phyloP scores from a whole-genome alignment of 129 eudicot species.

The Tagetes patula region DNA sequence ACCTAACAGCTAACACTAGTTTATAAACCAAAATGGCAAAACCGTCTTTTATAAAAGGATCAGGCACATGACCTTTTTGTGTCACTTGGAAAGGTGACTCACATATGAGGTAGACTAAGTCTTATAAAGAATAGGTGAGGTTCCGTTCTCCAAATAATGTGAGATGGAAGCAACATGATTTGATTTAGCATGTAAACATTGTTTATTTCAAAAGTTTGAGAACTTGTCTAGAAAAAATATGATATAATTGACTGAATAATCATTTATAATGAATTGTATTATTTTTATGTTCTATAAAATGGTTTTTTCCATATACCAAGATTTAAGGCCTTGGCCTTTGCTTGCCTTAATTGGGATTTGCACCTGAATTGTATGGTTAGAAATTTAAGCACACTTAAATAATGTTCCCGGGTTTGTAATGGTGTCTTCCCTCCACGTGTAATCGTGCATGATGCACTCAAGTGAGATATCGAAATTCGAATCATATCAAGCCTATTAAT shows the following conservation, averaged over 20 bases:
- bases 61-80: neutral
- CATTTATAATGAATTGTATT: neutral
- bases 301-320: neutral
- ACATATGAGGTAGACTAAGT: neutral
- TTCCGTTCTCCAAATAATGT: neutral
- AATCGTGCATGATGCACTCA: neutral
- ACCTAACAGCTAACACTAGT: neutral
- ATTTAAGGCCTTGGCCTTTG: neutral
- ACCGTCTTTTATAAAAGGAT: neutral
- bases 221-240: neutral
- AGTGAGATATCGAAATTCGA: neutral
- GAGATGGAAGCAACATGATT: neutral
- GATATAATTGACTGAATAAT: neutral
- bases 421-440: too few relatives aligned
- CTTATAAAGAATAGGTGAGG: neutral
- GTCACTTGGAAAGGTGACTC: too few relatives aligned
- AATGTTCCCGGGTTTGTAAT: too few relatives aligned
- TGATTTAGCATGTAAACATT: neutral
- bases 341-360: too few relatives aligned
- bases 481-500: neutral
- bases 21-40: neutral
- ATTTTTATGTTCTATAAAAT: neutral
- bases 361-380: too few relatives aligned
- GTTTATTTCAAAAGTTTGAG: neutral
- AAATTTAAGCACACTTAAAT: too few relatives aligned